A percentile compares a stretch with the other conserved stretches of the same genome.
phyloP scores from a whole-genome alignment of 2,329 filamentous ascomycete genomes.

The Polytolypa hystricis region DNA sequence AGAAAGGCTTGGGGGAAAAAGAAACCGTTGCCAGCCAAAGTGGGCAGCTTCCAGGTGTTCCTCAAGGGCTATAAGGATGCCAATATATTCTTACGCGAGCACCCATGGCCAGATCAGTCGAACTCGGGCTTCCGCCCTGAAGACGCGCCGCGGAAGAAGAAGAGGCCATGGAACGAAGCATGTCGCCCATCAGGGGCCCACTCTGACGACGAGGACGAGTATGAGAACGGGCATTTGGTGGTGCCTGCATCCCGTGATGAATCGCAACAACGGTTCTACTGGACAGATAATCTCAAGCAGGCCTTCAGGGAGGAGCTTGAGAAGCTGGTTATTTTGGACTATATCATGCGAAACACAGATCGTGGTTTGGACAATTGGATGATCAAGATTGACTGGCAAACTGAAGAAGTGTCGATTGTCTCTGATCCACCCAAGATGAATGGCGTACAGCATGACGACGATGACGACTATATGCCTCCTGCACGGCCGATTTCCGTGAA shows the following conservation, averaged over 20 bases:
- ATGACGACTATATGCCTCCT: constrained; percentile 36
- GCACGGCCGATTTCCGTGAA: constrained; percentile 52
- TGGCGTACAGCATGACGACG: constrained; percentile 29
- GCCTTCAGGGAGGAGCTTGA: constrained; percentile 91
- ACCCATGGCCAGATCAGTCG: constrained; percentile 93
- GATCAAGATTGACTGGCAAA: constrained; percentile 87
- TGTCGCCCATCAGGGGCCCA: constrained; percentile 58
- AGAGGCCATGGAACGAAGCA: constrained; percentile 66
- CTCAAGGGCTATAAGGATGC: constrained; percentile 95
- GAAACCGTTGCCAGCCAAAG: constrained; percentile 77
- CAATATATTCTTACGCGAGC: constrained; percentile 84
- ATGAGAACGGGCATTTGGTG: constrained; percentile 32
- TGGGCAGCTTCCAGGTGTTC: constrained; percentile 95
- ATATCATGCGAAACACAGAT: constrained; percentile 98
- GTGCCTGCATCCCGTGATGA: constrained; percentile 32
- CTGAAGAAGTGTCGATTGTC: constrained; percentile 70
- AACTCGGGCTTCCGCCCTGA: constrained; percentile 56
- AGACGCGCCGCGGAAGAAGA: constrained; percentile 56
- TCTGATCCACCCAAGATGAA: constrained; percentile 69
- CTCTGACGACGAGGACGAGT: constrained; percentile 52
- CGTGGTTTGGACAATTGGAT: constrained; percentile 98
- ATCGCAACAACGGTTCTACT: constrained; percentile 52
- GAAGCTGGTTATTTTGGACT: constrained; percentile 93
- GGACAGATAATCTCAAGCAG: constrained; percentile 81
- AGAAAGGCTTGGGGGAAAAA: constrained; percentile 78